A percentile compares a stretch with the other conserved stretches of the same genome.
Conservation (phyloP, 257 asterid species). For the Solanum chiquidenum region DNA sequence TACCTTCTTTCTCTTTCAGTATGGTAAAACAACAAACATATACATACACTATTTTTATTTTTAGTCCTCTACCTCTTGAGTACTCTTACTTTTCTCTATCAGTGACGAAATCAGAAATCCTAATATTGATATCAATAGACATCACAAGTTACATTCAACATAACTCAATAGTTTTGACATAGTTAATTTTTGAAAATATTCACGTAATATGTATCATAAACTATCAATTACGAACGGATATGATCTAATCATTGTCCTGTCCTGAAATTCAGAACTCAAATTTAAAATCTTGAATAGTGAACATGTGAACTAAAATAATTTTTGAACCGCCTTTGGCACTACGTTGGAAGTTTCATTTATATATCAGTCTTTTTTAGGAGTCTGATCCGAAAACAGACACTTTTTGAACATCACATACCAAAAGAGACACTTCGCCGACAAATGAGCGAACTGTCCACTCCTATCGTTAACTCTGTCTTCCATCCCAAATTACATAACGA, state of each 20-base stretch:
- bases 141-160: neutral
- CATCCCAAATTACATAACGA: neutral
- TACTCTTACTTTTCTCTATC: constrained; percentile 9
- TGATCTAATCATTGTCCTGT: neutral
- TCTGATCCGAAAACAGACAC: rapidly evolving
- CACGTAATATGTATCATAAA: neutral
- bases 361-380: neutral
- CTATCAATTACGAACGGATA: neutral
- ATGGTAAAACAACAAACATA: constrained; percentile 41
- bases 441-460: neutral
- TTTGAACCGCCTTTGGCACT: neutral
- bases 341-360: neutral
- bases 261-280: neutral
- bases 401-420: neutral
- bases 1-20: constrained; percentile 53
- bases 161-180: neutral
- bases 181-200: neutral
- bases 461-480: neutral
- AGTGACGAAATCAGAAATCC: neutral
- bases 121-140: neutral
- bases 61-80: constrained; percentile 24
- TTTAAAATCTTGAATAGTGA: neutral
- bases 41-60: constrained; percentile 13
- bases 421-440: neutral
- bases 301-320: neutral